phyloP scores from a whole-genome alignment of 169 alveolate genomes.

The Cryptosporidium canis region DNA sequence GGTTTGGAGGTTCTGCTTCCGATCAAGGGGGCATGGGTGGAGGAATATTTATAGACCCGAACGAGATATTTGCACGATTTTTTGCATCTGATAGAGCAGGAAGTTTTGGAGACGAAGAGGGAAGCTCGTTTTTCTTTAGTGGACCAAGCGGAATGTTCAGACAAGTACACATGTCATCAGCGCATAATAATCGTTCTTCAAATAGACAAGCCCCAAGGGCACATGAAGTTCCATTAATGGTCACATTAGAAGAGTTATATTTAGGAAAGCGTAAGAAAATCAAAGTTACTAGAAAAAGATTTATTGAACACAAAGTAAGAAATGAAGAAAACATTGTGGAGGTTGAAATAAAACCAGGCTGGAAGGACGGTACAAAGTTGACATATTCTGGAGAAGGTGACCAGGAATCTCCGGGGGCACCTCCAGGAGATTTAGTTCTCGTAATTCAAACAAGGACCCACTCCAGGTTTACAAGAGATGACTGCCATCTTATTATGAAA shows the following conservation, averaged over 20 bases:
- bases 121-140: constrained; percentile 80
- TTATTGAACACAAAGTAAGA: constrained; percentile 79
- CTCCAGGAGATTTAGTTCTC: constrained; percentile 86
- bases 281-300: constrained; percentile 85
- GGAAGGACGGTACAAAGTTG: constrained; percentile 88
- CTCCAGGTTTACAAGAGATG: constrained; percentile 82
- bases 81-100: constrained; percentile 83
- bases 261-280: constrained; percentile 84
- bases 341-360: constrained; percentile 86
- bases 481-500: constrained; percentile 83
- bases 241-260: constrained; percentile 82
- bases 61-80: constrained; percentile 82
- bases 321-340: constrained; percentile 85
- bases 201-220: constrained; percentile 75
- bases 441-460: constrained; percentile 83
- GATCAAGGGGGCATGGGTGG: constrained; percentile 74
- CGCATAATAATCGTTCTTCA: constrained; percentile 20
- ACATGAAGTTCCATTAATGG: constrained; percentile 84
- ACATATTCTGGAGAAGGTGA: constrained; percentile 88
- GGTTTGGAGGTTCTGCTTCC: constrained; percentile 67
- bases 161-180: constrained; percentile 73
- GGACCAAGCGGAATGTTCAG: constrained; percentile 77
- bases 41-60: constrained; percentile 84
- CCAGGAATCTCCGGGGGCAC: constrained; percentile 82
- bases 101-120: constrained; percentile 81